Evolutionary conservation across 768 basidiomycete species (phyloP), one percentile per base, ranked within the genome.

Genomic region (Rhizopogon rudus): DNA sequence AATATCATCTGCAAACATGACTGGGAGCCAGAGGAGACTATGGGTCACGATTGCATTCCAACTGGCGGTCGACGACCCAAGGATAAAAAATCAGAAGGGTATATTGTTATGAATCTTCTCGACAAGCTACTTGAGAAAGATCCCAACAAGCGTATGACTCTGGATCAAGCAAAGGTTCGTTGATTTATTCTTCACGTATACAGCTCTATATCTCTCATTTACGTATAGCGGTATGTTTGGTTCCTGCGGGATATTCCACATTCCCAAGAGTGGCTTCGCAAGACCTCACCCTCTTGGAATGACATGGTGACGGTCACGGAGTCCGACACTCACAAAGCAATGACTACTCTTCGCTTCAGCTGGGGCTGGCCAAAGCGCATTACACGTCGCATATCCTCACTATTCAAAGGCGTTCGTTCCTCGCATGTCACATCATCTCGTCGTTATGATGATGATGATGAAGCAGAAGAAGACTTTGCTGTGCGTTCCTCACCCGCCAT

Each of bases 41-140:
- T 95, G 84, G 93, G 93, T 13, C 71, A 75, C 44, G 93, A 97
- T 64, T 58, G 62, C 37, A 71, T 88, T 7, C 73, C 73, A 9
- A 86, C 88, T 1, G 86, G 86, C 5, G 86, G 83, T n/a, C 73
- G 87, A 52, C 74, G 74, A 52, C 79, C 80, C 7, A 57, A 57
- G 44, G 69, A 67, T 25, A 69, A 75, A 40, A 65, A 67, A 17
- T 74, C 77, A 2, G 82, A 87, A 56, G 89, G 87, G 0, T 71
- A 73, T 13, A 74, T 81, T 33, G 84, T 90, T 44, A 77, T 94
- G 51, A 76, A 82, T 58, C 73, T 98, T 43, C 74, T 98, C n/a
- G 77, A 84, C 46, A 75, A 77, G 29, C 74, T 98, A 55, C 77
- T 98, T 48, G 81, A 91, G 70, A 98, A 97, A 75, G 87, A 94